Base-by-base conservation (phyloP, 306 rosid genomes). In the Quercus suber region DNA sequence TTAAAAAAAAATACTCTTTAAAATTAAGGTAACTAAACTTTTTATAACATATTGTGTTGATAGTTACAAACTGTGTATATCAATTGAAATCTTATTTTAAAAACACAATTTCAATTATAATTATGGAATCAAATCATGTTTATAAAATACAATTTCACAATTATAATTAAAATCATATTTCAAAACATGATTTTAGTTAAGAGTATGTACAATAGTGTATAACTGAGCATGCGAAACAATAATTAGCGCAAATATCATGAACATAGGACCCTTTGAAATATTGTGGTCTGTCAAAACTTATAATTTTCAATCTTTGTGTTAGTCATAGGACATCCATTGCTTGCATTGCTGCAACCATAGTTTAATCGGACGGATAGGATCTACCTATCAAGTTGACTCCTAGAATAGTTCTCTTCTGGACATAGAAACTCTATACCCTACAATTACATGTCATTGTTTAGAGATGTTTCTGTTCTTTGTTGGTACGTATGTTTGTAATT, bases 391-490 rank as follows among this genome's bases (percentile, higher is more conserved):
- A 76, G 73, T 69, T 79, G 61, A 76, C 80, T 43, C 43, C 35
- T 15, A 30, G 43, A 51, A 28, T 13, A 37, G 65, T 30, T 60
- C 49, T 74, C 56, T 51, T 55, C 6, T 19, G 61, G 57, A 71
- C 8, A 33, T 78, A 76, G 79, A 77, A 57, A 78, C 81, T 75
- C 82, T 71, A 17, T 51, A 70, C 81, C 81, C 74, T 51, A 71
- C 59, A 21, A 59, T 23, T 49, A 60, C 37, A 70, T 74, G 59
- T 27, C 45, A 70, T 75, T 33, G 31, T 21, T 13, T 27, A 19
- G 68, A 59, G 78, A 71, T 76, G 75, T 64, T 57, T 60, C 18
- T 81, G n/a, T 55, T 56, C 57, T 12, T 10, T n/a, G 71, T 64
- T 71, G 74, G 68, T 61, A 69, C 78, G 65, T 70, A 49, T 72